A percentile compares a stretch with the other conserved stretches of the same genome.
These are phyloP conservation scores for Nicotiana noctiflora DNA, from an alignment of 257 asterid genomes.

Conservation along the genomic window DNA sequence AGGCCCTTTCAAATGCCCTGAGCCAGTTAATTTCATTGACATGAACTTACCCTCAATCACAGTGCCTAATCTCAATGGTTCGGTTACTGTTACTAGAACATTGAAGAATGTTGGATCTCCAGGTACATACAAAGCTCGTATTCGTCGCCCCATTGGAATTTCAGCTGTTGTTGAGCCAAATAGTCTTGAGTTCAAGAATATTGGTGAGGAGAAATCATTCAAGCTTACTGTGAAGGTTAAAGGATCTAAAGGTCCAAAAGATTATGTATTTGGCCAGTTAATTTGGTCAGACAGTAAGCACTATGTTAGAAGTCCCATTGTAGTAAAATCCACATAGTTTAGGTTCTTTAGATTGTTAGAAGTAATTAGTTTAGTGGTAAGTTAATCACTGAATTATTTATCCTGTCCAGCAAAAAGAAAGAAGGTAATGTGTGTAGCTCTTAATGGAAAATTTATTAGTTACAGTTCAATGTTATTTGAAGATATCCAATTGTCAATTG, in stretches of 20 bases:
- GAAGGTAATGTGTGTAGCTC: neutral
- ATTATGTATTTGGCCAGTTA: constrained; percentile 68
- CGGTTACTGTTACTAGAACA: constrained; percentile 50
- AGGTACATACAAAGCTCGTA: constrained; percentile 48
- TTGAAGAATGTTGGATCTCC: constrained; percentile 74
- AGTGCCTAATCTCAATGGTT: constrained; percentile 42
- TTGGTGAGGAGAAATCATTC: constrained; percentile 46
- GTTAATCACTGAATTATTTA: neutral
- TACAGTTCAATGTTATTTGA: neutral
- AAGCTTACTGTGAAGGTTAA: constrained; percentile 32
- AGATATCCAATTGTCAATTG: neutral
- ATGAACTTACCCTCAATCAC: constrained; percentile 67
- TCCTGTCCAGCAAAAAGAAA: neutral
- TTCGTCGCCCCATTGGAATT: constrained; percentile 47
- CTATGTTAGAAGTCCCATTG: constrained; percentile 75
- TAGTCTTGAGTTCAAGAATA: constrained; percentile 26
- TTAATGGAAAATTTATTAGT: neutral
- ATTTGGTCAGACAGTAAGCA: constrained; percentile 81
- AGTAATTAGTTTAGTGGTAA: neutral
- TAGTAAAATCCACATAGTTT: constrained; percentile 31
- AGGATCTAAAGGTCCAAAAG: constrained; percentile 15
- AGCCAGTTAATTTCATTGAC: constrained; percentile 27
- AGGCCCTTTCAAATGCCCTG: constrained; percentile 28
- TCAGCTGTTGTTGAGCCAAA: constrained; percentile 38
- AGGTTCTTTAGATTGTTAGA: neutral